Conservation (phyloP, 1,284 basidiomycete genomes). For the Mrakiaceae sp. region DNA sequence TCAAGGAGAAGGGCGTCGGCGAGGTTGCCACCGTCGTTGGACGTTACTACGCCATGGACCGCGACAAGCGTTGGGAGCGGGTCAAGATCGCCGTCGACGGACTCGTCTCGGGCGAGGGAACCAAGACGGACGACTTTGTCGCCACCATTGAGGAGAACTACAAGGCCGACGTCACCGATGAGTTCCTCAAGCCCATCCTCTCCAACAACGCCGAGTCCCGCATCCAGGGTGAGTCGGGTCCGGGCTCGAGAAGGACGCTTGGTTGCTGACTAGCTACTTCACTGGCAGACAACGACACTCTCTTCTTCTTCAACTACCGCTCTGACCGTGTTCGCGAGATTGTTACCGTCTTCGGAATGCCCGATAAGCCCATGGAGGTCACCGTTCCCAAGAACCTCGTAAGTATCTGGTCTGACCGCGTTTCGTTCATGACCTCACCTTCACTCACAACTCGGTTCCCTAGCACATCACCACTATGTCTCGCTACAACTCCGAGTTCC, state of each 20-base stretch:
- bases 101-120: slow-evolving; percentile 62
- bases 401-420: slow-evolving; percentile 21
- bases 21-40: slow-evolving; percentile 67
- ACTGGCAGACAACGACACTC: slow-evolving; percentile 49
- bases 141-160: slow-evolving; percentile 61
- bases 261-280: too few relatives aligned
- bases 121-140: slow-evolving; percentile 50
- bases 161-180: slow-evolving; percentile 71
- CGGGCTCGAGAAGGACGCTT: too few relatives aligned
- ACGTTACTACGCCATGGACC: slow-evolving; percentile 89
- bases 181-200: slow-evolving; percentile 87
- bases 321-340: slow-evolving; percentile 90
- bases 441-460: background rate
- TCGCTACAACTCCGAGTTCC: slow-evolving; percentile 77
- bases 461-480: slow-evolving; percentile 85
- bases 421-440: background rate
- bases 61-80: slow-evolving; percentile 88
- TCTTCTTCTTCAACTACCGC: slow-evolving; percentile 92
- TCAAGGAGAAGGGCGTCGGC: slow-evolving; percentile 52
- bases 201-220: slow-evolving; percentile 63
- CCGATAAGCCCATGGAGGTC: slow-evolving; percentile 70
- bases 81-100: slow-evolving; percentile 77
- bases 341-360: slow-evolving; percentile 60
- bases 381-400: slow-evolving; percentile 72
- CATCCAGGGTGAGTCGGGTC: slow-evolving; percentile 51